Base-by-base conservation (phyloP, 495 filamentous ascomycete genomes). In the Podospora pseudoanserina region DNA sequence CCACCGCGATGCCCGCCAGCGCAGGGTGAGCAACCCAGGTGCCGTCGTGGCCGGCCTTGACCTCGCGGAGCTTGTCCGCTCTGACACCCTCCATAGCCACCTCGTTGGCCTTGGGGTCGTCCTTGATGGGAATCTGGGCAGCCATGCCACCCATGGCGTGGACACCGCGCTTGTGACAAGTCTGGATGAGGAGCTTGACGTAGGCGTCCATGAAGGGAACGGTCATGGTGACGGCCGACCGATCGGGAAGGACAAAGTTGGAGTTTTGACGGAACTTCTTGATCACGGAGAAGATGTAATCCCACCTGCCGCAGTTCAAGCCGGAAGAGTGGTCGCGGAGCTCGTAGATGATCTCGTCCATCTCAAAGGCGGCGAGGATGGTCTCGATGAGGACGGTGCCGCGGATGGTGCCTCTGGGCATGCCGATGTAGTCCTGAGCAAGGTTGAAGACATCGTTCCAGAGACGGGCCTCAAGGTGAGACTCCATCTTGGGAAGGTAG, bases 341-440 rank as follows among this genome's bases (percentile, higher is more conserved):
- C 81, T 99, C 95, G 83, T 97, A 99, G 80, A 99, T 98, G 80
- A 99, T 98, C 90, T 99, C 95, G 68, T 99, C 95, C 95, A 99
- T 99, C 84, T 99, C 96, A 73, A 99, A 99, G n/a, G 93, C 96
- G 34, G 96, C 95, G 27, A 92, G 84, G 80, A 99, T 98, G 66
- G 95, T 99, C 86, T 99, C 95, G 79, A 99, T 97, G 72, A 99
- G 83, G 20, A 99, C 95, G 3, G 95, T 99, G 69, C 87, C 96
- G 72, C 95, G 89, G 81, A 98, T 97, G 28, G 93, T 97, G 28
- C 96, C 96, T 61, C 95, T 88, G 49, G 88, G 88, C 76, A 99
- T 89, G 65, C 90, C 91, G 75, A 97, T 84, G 81, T 88, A 92
- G 82, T 99, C 96, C 83, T 99, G 95, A 27, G 88, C 89, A 5